These are phyloP conservation scores for Boechera stricta DNA, from an alignment of 345 rosid species.

Conservation along the genomic window DNA sequence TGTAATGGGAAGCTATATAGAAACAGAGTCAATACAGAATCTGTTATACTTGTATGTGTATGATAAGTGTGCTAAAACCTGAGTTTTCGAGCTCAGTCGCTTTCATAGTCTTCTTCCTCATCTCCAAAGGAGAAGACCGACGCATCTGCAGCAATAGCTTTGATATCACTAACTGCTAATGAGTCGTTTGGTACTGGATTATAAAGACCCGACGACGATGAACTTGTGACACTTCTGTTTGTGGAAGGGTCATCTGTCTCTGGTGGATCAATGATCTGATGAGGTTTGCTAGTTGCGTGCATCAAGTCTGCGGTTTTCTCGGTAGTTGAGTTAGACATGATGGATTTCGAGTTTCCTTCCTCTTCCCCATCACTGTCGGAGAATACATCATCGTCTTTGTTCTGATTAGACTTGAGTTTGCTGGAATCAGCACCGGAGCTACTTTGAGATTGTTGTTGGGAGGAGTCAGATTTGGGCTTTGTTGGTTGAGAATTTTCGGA, in stretches of 20 bases:
- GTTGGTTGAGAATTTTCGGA: constrained; percentile 46
- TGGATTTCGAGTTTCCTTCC: constrained; percentile 47
- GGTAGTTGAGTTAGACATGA: constrained; percentile 35
- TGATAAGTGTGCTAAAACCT: neutral
- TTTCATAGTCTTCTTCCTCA: constrained; percentile 83
- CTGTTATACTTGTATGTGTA: neutral
- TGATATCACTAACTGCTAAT: constrained; percentile 59
- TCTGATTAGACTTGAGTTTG: constrained; percentile 41
- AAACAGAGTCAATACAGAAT: neutral
- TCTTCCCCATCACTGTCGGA: constrained; percentile 84
- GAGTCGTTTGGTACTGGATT: constrained; percentile 29
- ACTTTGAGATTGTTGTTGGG: constrained; percentile 39
- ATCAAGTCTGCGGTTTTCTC: constrained; percentile 35
- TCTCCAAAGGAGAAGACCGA: constrained; percentile 90
- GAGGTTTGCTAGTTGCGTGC: constrained; percentile 15
- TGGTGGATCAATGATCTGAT: constrained; percentile 19
- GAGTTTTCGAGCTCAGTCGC: constrained; percentile 48
- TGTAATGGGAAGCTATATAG: neutral
- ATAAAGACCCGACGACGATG: constrained; percentile 11
- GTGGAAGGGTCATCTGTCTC: constrained; percentile 24
- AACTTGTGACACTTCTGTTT: constrained; percentile 14
- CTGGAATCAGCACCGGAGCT: constrained; percentile 36
- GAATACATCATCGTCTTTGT: constrained; percentile 74
- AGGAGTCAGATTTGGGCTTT: constrained; percentile 43
- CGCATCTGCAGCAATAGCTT: constrained; percentile 88